These are phyloP conservation scores for Rhodamnia argentea DNA, from an alignment of 345 rosid genomes.

Conservation along the genomic window DNA sequence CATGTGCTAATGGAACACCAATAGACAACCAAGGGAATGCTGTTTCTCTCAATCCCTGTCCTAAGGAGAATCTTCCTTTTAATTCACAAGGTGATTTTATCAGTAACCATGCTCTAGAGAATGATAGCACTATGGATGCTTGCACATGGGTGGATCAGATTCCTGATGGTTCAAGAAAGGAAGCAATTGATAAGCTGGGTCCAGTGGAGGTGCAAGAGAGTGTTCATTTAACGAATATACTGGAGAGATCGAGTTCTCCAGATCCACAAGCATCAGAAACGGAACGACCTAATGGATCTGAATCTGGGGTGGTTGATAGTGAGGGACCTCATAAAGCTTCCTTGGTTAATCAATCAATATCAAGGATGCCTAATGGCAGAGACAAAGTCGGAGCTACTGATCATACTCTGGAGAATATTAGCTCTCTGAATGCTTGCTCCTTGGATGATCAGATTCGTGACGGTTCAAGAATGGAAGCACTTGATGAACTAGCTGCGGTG, in stretches of 20 bases:
- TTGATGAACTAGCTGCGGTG: not conserved
- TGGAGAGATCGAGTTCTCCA: not conserved
- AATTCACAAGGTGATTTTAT: not conserved
- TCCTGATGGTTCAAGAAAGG: not conserved
- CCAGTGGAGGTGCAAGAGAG: not conserved
- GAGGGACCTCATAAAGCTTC: not conserved
- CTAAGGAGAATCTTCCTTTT: not conserved
- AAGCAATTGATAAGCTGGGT: not conserved
- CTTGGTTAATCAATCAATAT: not conserved
- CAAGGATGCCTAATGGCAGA: not conserved
- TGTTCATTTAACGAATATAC: not conserved
- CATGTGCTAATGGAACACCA: not conserved
- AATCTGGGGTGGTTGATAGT: not conserved
- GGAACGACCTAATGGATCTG: not conserved
- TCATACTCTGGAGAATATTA: constrained; percentile 18
- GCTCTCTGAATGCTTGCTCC: constrained; percentile 6
- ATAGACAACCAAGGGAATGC: constrained; percentile 8
- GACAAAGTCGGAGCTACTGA: not conserved
- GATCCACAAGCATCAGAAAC: not conserved
- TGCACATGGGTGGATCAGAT: not conserved
- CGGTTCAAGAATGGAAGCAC: not conserved
- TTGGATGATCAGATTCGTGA: not conserved
- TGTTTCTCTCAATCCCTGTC: constrained; percentile 8
- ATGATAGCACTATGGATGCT: constrained; percentile 11
- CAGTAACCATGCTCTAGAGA: constrained; percentile 11